These are phyloP conservation scores for Crithidia bombi DNA, from an alignment of 208 protist genomes.

Conservation along the genomic window DNA sequence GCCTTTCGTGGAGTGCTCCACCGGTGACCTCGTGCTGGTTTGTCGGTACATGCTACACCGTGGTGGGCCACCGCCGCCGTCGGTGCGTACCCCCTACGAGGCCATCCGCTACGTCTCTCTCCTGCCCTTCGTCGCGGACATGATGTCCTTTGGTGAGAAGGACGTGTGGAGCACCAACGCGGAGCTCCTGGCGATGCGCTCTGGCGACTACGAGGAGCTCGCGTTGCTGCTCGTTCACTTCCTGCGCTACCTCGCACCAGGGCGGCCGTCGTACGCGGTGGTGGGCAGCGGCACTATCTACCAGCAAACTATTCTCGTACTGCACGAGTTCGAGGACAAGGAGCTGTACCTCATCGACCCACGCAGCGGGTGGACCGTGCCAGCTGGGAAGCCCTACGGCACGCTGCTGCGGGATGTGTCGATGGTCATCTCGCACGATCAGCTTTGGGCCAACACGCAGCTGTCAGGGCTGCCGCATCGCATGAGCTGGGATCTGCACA, in stretches of 20 bases:
- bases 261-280: conserved; percentile 62
- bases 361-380: conserved; percentile 49
- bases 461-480: conserved; percentile 73
- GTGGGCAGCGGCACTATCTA: conserved; percentile 62
- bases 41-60: conserved; percentile 73
- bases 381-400: conserved; percentile 54
- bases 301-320: conserved; percentile 67
- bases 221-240: conserved; percentile 82
- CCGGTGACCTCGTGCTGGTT: conserved; percentile 69
- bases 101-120: conserved; percentile 84
- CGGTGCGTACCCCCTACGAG: conserved; percentile 60
- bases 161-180: conserved; percentile 83
- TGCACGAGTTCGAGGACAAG: conserved; percentile 58
- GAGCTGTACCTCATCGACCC: conserved; percentile 77
- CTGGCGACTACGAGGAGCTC: conserved; percentile 79
- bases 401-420: conserved; percentile 69
- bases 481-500: conserved; percentile 79
- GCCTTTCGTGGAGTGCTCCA: conserved; percentile 79
- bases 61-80: conserved; percentile 66
- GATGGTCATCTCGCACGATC: conserved; percentile 78
- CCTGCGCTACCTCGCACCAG: conserved; percentile 62
- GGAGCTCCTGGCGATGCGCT: conserved; percentile 65
- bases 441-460: conserved; percentile 85
- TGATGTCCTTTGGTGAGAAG: conserved; percentile 60
- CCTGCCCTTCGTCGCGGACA: conserved; percentile 66